Evolutionary conservation across 2,329 filamentous ascomycete genomes (phyloP), one percentile per base, ranked within the genome.

Genomic region (Pseudogymnoascus sp.): DNA sequence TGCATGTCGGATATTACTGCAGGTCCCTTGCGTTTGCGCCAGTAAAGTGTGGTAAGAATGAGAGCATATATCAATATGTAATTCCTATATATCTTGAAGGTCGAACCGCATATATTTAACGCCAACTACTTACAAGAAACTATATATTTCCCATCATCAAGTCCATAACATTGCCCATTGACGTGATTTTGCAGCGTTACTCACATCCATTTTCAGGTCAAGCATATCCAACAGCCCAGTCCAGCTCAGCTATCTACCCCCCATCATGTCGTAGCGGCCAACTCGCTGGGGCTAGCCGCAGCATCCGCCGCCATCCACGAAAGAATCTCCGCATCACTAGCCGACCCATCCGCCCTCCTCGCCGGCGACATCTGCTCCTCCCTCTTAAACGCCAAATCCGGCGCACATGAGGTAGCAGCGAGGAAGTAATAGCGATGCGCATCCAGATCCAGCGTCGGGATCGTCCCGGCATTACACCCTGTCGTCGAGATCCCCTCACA

Each of bases 341-440:
- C 49, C 2, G 49, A 14, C 3, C 25, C 46, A 31, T 16, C 46
- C 7, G 46, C 23, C 43, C 43, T 53, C 43, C 14, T 28, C 11
- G 43, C 43, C 23, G 43, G 43, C 7, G 46, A 53, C n/a, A 25
- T 56, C 25, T 12, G 25, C 23, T 56, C 28, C 2, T n/a, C n/a
- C 49, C 61, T 53, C 43, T 62, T 62, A 16, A 62, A 62, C 34
- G n/a, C 38, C 16, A 63, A 23, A 5, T 53, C 42, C 42, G 63
- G 37, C 31, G 18, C 68, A 71, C 82, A 84, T 38, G 69, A 76
- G 11, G 73, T 66, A 9, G 81, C 78, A 18, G 70, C 63, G 63
- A 74, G 72, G 65, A 86, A 77, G 73, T 86, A 86, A 68, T 76
- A 73, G 16, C 69, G 34, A 71, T 86, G 84, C 2, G 81, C 76